Evolutionary conservation across 2,329 filamentous ascomycete species (phyloP), one percentile per base, ranked within the genome.

Genomic region (Sarocladiaceae sp.): DNA sequence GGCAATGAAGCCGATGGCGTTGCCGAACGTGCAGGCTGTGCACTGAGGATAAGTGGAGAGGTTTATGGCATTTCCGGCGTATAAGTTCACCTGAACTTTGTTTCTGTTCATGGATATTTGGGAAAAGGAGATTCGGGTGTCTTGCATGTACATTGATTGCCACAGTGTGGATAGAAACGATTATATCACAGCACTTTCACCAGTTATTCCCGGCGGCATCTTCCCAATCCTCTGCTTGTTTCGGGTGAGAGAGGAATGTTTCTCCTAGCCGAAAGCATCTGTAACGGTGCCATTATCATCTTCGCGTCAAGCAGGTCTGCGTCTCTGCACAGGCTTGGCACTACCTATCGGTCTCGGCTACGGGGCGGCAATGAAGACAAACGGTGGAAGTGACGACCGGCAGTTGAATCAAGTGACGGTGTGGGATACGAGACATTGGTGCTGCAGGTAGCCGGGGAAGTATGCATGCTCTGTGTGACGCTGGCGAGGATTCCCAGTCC

Each of bases 1-100:
- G 2, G 65, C 66, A 2, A 58, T 77, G 60, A 61, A 63, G 52
- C 70, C 63, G 47, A 65, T 63, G 58, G 53, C 53, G n/a, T 47
- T 41, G 18, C 50, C 48, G 9, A 46, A 32, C 10, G 44, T 50
- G 27, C 40, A 43, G 40, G n/a, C 40, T 21, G 40, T 43, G 26
- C 40, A 43, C 23, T 41, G 20, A 29, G n/a, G 24, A 18, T 4
- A 16, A 29, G 21, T 5, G 20, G 23, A 5, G n/a, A 11, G 5
- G 12, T 23, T 39, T n/a, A n/a, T n/a, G n/a, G n/a, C n/a, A n/a
- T n/a, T n/a, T n/a, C n/a, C n/a, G n/a, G n/a, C n/a, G n/a, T n/a
- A n/a, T n/a, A n/a, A n/a, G n/a, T n/a, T n/a, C n/a, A n/a, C n/a
- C n/a, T n/a, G n/a, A n/a, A n/a, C n/a, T n/a, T n/a, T n/a, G n/a